Conservation (phyloP, 805 yeast species). For the Metschnikowia anglica region DNA sequence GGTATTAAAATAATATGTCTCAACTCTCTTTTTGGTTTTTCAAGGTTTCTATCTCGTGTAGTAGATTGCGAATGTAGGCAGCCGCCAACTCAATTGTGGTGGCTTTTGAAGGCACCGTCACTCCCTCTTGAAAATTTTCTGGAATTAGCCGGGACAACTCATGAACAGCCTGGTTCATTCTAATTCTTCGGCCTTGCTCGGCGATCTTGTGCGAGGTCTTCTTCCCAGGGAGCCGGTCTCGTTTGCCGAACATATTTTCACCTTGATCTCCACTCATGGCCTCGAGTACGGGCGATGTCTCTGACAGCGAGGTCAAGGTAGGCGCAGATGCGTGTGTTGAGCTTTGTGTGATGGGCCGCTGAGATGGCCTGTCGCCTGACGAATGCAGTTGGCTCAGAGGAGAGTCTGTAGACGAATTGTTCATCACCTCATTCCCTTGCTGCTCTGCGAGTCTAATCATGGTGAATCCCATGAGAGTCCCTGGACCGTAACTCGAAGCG, state of each 20-base stretch:
- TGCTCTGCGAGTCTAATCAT: conserved; percentile 46
- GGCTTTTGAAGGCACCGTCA: conserved; percentile 80
- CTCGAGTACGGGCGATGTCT: conserved; percentile 21
- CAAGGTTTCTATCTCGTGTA: conserved; percentile 28
- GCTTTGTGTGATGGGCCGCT: not conserved
- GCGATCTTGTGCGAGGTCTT: conserved; percentile 85
- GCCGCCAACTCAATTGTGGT: conserved; percentile 92
- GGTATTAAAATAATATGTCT: not conserved
- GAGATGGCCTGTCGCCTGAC: not conserved
- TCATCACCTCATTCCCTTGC: conserved; percentile 10
- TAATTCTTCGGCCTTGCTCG: conserved; percentile 92
- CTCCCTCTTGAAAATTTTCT: conserved; percentile 52
- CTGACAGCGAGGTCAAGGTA: conserved; percentile 18
- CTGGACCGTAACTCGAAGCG: conserved; percentile 22
- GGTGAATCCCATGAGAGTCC: conserved; percentile 46
- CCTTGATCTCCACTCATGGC: conserved; percentile 1
- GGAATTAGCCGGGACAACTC: conserved; percentile 74
- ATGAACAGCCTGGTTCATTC: conserved; percentile 84
- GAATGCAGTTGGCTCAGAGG: not conserved
- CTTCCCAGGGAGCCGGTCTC: conserved; percentile 42
- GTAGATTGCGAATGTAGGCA: conserved; percentile 51
- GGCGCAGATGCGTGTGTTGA: not conserved
- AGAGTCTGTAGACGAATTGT: not conserved
- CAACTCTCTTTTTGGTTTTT: conserved; percentile 2
- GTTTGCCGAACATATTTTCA: conserved; percentile 1